Conservation (phyloP, 768 basidiomycete species). For the Sporobolomyces phaffii region DNA sequence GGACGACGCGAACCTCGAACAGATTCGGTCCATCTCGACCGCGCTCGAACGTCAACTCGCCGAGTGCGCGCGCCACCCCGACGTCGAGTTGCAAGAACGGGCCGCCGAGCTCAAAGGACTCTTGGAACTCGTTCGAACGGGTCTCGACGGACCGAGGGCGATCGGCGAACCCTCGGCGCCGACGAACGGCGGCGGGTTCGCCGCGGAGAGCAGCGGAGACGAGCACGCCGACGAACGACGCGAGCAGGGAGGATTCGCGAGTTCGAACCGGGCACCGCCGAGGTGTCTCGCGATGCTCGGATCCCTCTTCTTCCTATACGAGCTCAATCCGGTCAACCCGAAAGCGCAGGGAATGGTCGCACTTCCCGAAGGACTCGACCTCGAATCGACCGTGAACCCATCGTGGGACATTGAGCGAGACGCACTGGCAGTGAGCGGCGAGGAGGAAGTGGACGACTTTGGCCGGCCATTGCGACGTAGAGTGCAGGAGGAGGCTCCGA, state of each 20-base stretch:
- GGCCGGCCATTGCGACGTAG: constrained; percentile 25
- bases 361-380: constrained; percentile 74
- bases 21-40: constrained; percentile 61
- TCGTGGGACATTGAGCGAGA: constrained; percentile 30
- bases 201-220: background rate
- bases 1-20: constrained; percentile 64
- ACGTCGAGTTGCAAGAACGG: constrained; percentile 89
- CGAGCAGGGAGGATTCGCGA: constrained; percentile 24
- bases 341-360: constrained; percentile 74
- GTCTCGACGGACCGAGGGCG: constrained; percentile 39
- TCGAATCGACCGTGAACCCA: constrained; percentile 53
- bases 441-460: constrained; percentile 42
- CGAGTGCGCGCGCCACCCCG: constrained; percentile 57
- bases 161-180: background rate
- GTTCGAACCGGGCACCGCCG: constrained; percentile 52
- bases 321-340: constrained; percentile 75
- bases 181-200: background rate
- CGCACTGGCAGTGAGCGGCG: constrained; percentile 44
- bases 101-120: constrained; percentile 50
- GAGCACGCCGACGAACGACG: background rate
- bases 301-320: constrained; percentile 68
- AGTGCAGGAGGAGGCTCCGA: constrained; percentile 47
- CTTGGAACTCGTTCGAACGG: constrained; percentile 42
- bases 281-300: constrained; percentile 81
- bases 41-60: constrained; percentile 57